A percentile compares a stretch with the other conserved stretches of the same genome.
phyloP scores from a whole-genome alignment of 768 basidiomycete genomes.

The Paxillus ammoniavirescens region DNA sequence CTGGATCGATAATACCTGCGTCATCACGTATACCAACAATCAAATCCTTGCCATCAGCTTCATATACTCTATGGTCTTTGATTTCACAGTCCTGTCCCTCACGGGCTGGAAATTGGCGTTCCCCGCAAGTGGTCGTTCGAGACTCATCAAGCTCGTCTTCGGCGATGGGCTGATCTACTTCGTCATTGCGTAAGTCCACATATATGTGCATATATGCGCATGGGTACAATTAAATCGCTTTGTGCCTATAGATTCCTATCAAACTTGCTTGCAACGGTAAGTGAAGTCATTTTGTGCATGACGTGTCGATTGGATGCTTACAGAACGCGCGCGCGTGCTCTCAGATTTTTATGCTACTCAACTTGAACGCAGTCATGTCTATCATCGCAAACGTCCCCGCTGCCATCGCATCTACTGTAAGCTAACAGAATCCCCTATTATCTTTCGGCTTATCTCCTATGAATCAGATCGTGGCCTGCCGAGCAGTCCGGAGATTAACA shows the following conservation, averaged over 20 bases:
- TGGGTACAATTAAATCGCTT: conserved; percentile 4
- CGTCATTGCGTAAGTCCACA: conserved; percentile 56
- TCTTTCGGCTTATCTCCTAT: not conserved
- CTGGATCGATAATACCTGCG: conserved; percentile 53
- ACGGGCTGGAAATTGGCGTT: conserved; percentile 61
- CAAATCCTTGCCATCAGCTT: conserved; percentile 61
- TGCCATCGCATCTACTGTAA: conserved; percentile 65
- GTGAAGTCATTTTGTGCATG: not conserved
- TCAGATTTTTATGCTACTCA: conserved; percentile 60
- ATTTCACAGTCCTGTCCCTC: conserved; percentile 58
- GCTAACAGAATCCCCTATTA: conserved; percentile 2
- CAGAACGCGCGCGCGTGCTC: not conserved
- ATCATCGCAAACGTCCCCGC: conserved; percentile 75
- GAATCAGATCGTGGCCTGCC: conserved; percentile 60
- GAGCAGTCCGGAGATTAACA: conserved; percentile 62
- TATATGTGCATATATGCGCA: not conserved
- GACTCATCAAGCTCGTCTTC: conserved; percentile 64
- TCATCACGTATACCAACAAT: conserved; percentile 58
- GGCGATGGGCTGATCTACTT: conserved; percentile 74
- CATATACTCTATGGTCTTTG: conserved; percentile 75
- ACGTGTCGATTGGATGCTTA: not conserved
- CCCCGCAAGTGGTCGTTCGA: conserved; percentile 46
- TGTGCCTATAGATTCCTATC: conserved; percentile 55
- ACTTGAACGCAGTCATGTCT: conserved; percentile 71
- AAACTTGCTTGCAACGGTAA: conserved; percentile 56